A percentile compares a stretch with the other conserved stretches of the same genome.
Evolutionary conservation across 78 protist species (phyloP).

Genomic region (Chrysochromulina tobinii): DNA sequence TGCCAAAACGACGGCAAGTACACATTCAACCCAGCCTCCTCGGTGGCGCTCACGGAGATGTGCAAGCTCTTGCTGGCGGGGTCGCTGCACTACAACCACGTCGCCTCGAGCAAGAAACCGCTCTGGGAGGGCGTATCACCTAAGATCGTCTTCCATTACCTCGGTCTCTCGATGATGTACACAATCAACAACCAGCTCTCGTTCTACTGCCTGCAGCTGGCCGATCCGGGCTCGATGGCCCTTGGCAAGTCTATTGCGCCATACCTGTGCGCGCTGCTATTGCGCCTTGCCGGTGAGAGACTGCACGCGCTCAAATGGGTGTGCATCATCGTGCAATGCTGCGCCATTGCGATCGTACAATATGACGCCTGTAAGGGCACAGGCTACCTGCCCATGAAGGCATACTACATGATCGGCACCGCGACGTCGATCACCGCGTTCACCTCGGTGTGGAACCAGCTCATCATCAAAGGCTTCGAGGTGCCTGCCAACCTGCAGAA

Average conservation of each 20-base stretch:
- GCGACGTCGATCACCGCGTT: background rate
- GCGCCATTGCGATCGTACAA: background rate
- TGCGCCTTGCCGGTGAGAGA: background rate
- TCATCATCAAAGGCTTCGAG: background rate
- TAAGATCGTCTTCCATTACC: background rate
- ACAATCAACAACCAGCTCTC: conserved; percentile 1
- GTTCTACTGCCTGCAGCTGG: background rate
- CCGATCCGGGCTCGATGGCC: background rate
- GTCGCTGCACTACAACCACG: background rate
- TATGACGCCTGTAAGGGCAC: background rate
- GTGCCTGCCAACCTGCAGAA: conserved; percentile 23
- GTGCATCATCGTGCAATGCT: background rate
- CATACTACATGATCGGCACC: background rate
- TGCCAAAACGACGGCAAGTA: background rate
- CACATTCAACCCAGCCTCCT: background rate
- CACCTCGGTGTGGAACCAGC: background rate
- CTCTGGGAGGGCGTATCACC: no score
- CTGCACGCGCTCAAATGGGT: background rate
- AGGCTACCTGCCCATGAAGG: background rate
- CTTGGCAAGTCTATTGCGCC: background rate
- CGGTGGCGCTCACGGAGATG: background rate
- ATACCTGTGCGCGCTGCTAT: background rate
- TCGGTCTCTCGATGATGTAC: background rate
- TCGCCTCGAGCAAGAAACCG: no score
- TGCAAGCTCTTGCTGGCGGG: background rate